Percentiles rank a stretch among this genome's conserved stretches.
Evolutionary conservation across 495 filamentous ascomycete species (phyloP).

Genomic region (Trichoderma asperelloides): DNA sequence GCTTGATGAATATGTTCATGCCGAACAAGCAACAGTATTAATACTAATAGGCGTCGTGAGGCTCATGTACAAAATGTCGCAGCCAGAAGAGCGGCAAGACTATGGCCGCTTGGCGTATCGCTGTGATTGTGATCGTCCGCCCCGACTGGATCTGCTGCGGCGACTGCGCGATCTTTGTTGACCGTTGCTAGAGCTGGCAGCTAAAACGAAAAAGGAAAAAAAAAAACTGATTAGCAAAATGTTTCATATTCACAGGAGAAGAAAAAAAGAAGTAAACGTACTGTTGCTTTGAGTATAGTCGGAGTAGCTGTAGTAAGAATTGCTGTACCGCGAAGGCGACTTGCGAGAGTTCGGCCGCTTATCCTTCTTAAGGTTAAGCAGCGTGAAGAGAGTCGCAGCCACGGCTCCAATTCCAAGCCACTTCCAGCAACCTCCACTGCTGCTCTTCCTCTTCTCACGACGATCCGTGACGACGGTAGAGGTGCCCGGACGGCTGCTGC

Average conservation of each 20-base stretch:
- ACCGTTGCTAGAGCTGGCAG: constrained; percentile 38
- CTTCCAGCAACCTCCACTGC: constrained; percentile 24
- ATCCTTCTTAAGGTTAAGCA: constrained; percentile 67
- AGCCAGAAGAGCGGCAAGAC: neutral
- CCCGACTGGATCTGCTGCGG: neutral
- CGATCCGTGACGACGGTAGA: constrained; percentile 40
- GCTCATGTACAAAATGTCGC: neutral
- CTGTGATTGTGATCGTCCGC: neutral
- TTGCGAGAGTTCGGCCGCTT: constrained; percentile 34
- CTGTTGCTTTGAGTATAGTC: constrained; percentile 39
- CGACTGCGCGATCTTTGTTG: constrained; percentile 23
- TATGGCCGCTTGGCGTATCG: neutral
- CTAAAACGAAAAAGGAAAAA: constrained; percentile 15
- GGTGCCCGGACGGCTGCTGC: constrained; percentile 26
- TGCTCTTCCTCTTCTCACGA: constrained; percentile 43
- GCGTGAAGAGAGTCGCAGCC: constrained; percentile 56
- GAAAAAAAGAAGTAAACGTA: constrained; percentile 25
- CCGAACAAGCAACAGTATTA: neutral
- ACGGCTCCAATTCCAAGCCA: constrained; percentile 53
- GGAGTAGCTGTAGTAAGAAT: constrained; percentile 39
- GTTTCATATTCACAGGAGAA: constrained; percentile 8
- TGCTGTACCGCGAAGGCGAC: constrained; percentile 40
- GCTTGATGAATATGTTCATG: neutral
- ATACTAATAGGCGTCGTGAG: neutral
- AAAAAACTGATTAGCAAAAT: neutral